These are phyloP conservation scores for Scenedesmus sp. DNA, from an alignment of 163 green algal genomes.

Conservation along the genomic window DNA sequence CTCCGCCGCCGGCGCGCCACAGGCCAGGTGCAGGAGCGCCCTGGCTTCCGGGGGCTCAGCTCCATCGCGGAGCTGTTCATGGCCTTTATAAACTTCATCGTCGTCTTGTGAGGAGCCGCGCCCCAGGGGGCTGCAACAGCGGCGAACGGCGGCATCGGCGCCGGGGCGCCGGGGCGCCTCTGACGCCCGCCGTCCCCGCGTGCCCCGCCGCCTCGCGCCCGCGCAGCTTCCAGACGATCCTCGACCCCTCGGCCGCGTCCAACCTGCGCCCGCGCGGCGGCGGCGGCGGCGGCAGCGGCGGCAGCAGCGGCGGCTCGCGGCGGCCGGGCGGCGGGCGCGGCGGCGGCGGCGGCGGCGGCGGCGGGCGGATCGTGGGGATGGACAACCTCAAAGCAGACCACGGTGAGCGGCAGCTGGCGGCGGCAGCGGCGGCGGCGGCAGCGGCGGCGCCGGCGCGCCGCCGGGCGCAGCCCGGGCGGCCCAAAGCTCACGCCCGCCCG, in stretches of 20 bases:
- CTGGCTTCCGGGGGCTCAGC: conserved; percentile 5
- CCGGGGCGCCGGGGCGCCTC: too few relatives aligned
- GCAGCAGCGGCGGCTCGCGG: background rate
- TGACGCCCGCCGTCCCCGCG: too few relatives aligned
- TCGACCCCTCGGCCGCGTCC: conserved; percentile 24
- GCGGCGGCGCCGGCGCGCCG: too few relatives aligned
- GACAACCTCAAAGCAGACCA: conserved; percentile 36
- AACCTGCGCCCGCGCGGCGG: background rate
- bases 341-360: background rate
- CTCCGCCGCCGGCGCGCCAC: too few relatives aligned
- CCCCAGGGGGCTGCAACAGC: too few relatives aligned
- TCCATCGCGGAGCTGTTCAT: conserved; percentile 24
- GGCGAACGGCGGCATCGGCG: too few relatives aligned
- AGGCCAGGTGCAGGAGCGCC: conserved; percentile 29
- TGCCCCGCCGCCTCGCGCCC: too few relatives aligned
- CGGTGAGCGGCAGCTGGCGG: conserved; percentile 7
- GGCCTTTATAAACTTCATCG: conserved; percentile 17
- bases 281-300: conserved; percentile 16
- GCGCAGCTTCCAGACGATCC: conserved; percentile 38
- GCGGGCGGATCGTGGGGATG: conserved; percentile 16
- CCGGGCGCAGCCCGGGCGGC: too few relatives aligned
- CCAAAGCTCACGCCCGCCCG: too few relatives aligned
- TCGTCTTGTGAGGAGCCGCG: conserved; percentile 41
- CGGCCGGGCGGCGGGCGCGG: background rate
- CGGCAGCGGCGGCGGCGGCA: too few relatives aligned